Evolutionary conservation across 331 rosid species (phyloP).

Genomic region (Malus hybrid): DNA sequence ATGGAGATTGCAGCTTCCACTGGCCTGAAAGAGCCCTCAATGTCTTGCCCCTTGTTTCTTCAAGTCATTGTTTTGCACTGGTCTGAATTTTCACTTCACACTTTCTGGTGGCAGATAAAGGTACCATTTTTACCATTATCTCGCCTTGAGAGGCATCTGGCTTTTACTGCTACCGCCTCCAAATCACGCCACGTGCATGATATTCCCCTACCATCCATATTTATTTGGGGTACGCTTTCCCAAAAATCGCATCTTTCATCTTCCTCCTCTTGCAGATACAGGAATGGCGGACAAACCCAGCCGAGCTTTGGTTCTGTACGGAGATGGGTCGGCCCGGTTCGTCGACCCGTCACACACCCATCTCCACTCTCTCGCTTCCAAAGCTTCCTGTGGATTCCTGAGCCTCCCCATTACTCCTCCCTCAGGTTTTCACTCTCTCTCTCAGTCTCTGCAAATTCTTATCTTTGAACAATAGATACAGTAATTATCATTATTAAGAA

Average conservation of each 20-base stretch:
- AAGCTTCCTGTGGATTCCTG: conserved; percentile 68
- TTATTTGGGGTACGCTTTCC: background rate
- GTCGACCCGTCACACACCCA: conserved; percentile 42
- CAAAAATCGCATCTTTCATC: background rate
- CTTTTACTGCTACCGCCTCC: background rate
- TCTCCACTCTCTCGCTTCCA: conserved; percentile 63
- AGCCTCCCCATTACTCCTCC: conserved; percentile 54
- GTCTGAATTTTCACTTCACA: background rate
- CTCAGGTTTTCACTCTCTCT: conserved; percentile 39
- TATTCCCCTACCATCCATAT: background rate
- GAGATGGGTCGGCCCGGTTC: conserved; percentile 64
- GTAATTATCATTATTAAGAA: background rate
- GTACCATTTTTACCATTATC: background rate
- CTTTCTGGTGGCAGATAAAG: background rate
- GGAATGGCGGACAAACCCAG: conserved; percentile 85
- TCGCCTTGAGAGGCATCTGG: background rate
- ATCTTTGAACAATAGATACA: background rate
- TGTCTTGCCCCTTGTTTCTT: no score
- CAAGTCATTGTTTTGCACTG: no score
- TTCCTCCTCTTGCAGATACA: background rate
- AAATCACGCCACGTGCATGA: background rate
- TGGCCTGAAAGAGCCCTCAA: no score
- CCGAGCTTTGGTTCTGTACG: conserved; percentile 64
- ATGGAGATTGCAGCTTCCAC: no score
- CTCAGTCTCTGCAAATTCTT: background rate